Conservation (phyloP, 2,329 filamentous ascomycete genomes). For the Xylariaceae sp. region DNA sequence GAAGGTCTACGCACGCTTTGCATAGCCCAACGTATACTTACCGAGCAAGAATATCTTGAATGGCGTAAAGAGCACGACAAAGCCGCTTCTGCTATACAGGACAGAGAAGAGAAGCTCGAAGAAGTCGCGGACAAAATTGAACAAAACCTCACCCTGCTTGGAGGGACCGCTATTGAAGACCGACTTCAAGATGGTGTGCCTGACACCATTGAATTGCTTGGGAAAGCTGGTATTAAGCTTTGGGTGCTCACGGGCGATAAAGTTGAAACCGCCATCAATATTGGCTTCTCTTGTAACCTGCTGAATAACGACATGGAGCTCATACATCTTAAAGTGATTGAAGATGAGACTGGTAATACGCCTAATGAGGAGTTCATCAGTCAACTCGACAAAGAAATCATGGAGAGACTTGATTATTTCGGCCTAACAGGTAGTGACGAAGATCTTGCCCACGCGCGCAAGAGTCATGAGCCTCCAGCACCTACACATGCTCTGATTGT, state of each 20-base stretch:
- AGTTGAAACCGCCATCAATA: constrained; percentile 99
- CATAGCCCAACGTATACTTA: constrained; percentile 81
- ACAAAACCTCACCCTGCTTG: constrained; percentile 83
- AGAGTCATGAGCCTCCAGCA: constrained; percentile 83
- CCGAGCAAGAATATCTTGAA: constrained; percentile 79
- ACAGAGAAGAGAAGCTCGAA: constrained; percentile 93
- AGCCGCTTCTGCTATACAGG: constrained; percentile 80
- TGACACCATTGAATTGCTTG: constrained; percentile 90
- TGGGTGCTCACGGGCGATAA: constrained; percentile 99
- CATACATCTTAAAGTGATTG: constrained; percentile 84
- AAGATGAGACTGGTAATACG: constrained; percentile 64
- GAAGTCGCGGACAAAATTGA: constrained; percentile 89
- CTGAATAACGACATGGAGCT: constrained; percentile 98
- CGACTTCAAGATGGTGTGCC: constrained; percentile 95
- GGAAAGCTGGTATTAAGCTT: constrained; percentile 93
- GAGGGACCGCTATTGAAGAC: constrained; percentile 97
- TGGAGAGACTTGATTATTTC: constrained; percentile 75
- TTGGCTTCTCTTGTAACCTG: constrained; percentile 97
- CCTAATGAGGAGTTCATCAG: constrained; percentile 57
- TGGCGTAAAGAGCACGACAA: constrained; percentile 90
- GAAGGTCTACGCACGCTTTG: constrained; percentile 95
- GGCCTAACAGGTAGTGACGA: constrained; percentile 82
- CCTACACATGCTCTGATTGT: constrained; percentile 93
- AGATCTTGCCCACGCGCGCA: constrained; percentile 78
- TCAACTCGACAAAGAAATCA: constrained; percentile 72